phyloP scores from a whole-genome alignment of 2,329 filamentous ascomycete genomes.

The Sporothrix pseudoabietina region DNA sequence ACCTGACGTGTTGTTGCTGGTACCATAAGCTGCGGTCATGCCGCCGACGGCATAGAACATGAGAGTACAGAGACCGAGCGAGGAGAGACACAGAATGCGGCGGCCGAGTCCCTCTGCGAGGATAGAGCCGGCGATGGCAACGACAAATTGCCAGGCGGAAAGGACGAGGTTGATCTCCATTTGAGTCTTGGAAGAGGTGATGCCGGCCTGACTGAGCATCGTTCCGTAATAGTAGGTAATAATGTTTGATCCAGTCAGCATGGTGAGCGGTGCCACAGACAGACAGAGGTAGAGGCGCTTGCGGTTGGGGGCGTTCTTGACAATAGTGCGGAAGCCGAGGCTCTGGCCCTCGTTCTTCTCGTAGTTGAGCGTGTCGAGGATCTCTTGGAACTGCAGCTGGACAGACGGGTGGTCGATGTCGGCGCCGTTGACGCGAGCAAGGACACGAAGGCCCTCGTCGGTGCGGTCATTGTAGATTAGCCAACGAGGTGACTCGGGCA shows the following conservation, averaged over 20 bases:
- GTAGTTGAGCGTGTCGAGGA: constrained; percentile 43
- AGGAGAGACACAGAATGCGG: constrained; percentile 44
- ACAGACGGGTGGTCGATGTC: constrained; percentile 31
- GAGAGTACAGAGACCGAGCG: constrained; percentile 41
- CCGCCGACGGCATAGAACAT: constrained; percentile 41
- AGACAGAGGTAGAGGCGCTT: constrained; percentile 27
- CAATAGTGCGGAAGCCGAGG: constrained; percentile 30
- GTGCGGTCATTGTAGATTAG: constrained; percentile 41
- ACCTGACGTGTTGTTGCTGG: constrained; percentile 26
- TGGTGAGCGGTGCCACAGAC: constrained; percentile 33
- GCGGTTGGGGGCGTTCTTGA: constrained; percentile 28
- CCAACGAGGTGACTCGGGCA: constrained; percentile 44
- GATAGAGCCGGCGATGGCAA: constrained; percentile 35
- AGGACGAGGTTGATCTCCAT: constrained; percentile 36
- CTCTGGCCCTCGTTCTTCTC: constrained; percentile 31
- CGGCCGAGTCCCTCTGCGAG: constrained; percentile 37
- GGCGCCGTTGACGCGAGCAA: constrained; percentile 47
- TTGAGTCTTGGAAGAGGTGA: constrained; percentile 34
- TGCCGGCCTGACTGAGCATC: constrained; percentile 34
- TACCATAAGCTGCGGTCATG: constrained; percentile 46
- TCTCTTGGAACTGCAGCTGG: constrained; percentile 46
- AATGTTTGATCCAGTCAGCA: constrained; percentile 34
- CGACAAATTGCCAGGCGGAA: constrained; percentile 34
- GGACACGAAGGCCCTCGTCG: constrained; percentile 41
- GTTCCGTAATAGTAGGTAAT: constrained; percentile 35